Percentiles rank a stretch among this genome's conserved stretches.
Evolutionary conservation across 768 basidiomycete species (phyloP).

Genomic region (Phylloporus scabripes): DNA sequence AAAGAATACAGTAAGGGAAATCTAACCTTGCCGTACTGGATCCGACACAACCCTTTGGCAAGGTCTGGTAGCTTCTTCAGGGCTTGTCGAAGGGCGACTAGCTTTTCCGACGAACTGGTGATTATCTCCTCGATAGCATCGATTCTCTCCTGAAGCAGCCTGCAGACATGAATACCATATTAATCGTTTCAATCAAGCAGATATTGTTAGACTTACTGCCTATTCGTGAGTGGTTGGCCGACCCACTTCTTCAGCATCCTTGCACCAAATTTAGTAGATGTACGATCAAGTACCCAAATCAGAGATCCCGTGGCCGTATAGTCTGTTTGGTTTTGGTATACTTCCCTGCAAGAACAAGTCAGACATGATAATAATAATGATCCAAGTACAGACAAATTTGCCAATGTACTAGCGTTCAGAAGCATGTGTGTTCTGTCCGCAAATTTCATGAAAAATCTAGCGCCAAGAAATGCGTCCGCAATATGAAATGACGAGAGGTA

Average conservation of each 20-base stretch:
- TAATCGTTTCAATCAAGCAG: neutral
- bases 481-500: constrained; percentile 72
- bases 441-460: constrained; percentile 76
- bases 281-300: constrained; percentile 81
- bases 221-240: constrained; percentile 75
- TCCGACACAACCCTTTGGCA: constrained; percentile 76
- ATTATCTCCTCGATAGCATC: constrained; percentile 84
- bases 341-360: constrained; percentile 47
- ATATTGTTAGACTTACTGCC: constrained; percentile 38
- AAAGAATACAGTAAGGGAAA: neutral
- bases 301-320: constrained; percentile 68
- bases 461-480: constrained; percentile 71
- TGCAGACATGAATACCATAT: constrained; percentile 27
- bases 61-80: constrained; percentile 81
- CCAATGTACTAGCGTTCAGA: constrained; percentile 80
- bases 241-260: constrained; percentile 83
- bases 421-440: constrained; percentile 78
- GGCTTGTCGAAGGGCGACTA: constrained; percentile 63
- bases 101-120: constrained; percentile 50
- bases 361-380: neutral
- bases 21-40: constrained; percentile 85
- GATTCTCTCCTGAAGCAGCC: constrained; percentile 67
- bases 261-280: constrained; percentile 84
- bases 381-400: constrained; percentile 51
- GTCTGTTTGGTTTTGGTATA: constrained; percentile 90